These are phyloP conservation scores for Rhododendron ferrugineum DNA, from an alignment of 148 eudicot species.

Conservation along the genomic window DNA sequence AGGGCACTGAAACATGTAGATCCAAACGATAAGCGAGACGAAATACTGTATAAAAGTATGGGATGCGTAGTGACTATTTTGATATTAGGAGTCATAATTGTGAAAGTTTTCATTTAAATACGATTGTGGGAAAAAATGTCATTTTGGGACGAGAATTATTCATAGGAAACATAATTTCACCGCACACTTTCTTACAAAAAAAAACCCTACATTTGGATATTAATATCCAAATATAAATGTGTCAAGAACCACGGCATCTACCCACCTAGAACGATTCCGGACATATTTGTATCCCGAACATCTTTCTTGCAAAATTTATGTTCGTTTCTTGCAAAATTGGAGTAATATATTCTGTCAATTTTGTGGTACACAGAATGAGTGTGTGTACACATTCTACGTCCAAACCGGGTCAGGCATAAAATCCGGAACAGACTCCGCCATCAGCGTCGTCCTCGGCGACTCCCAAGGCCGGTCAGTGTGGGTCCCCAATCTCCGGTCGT, in stretches of 20 bases:
- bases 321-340: too few species aligned
- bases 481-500: constrained; percentile 17
- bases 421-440: constrained; percentile 30
- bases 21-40: not conserved
- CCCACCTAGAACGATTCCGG: not conserved
- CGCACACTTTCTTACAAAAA: too few species aligned
- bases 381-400: constrained; percentile 32
- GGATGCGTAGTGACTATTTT: too few species aligned
- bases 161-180: too few species aligned
- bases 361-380: constrained; percentile 1
- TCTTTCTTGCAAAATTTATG: too few species aligned
- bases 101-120: too few species aligned
- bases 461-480: constrained; percentile 10
- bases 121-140: too few species aligned
- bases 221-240: not conserved
- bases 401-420: constrained; percentile 23
- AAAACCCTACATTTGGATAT: not conserved
- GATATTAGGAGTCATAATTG: too few species aligned
- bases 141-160: too few species aligned
- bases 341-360: not conserved
- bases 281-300: not conserved
- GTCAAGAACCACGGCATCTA: not conserved
- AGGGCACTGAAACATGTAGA: not conserved
- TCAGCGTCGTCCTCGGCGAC: constrained; percentile 22
- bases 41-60: too few species aligned